These are phyloP conservation scores for Calocybe gangraenosa DNA, from an alignment of 768 basidiomycete genomes.

Conservation along the genomic window DNA sequence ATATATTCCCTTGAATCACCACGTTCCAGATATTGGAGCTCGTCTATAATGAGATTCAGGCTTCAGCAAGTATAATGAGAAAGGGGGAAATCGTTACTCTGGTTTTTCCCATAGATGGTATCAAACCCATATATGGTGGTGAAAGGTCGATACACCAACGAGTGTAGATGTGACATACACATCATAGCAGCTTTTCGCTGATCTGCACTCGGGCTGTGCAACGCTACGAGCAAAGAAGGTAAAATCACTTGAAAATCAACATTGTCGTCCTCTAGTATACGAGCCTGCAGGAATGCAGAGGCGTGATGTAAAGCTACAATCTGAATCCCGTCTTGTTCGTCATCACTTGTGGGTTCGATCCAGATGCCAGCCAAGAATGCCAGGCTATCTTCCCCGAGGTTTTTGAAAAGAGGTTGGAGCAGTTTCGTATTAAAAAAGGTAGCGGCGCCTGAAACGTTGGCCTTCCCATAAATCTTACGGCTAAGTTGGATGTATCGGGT, in stretches of 20 bases:
- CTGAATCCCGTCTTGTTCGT: slow-evolving; percentile 29
- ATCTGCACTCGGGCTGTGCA: slow-evolving; percentile 40
- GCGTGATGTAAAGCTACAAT: slow-evolving; percentile 69
- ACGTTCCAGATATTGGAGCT: slow-evolving; percentile 70
- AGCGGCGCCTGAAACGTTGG: slow-evolving; percentile 50
- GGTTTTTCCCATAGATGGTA: slow-evolving; percentile 59
- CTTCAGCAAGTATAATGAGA: slow-evolving; percentile 4
- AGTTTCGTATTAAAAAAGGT: slow-evolving; percentile 51
- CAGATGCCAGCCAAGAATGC: slow-evolving; percentile 80
- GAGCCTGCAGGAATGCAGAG: slow-evolving; percentile 76
- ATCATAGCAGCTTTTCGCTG: slow-evolving; percentile 51
- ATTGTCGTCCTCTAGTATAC: slow-evolving; percentile 44
- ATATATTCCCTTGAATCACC: slow-evolving; percentile 60
- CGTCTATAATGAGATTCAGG: slow-evolving; percentile 17
- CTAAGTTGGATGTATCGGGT: slow-evolving; percentile 55
- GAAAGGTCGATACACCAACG: slow-evolving; percentile 38
- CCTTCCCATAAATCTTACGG: slow-evolving; percentile 61
- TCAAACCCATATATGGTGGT: slow-evolving; percentile 69
- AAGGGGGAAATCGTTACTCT: slow-evolving; percentile 38
- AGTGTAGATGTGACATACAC: slow-evolving; percentile 46
- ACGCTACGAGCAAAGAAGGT: slow-evolving; percentile 60
- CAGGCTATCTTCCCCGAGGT: slow-evolving; percentile 65
- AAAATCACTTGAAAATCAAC: slow-evolving; percentile 81
- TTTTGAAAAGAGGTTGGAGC: slow-evolving; percentile 61
- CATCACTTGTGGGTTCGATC: slow-evolving; percentile 26